Percentiles rank a stretch among this genome's conserved stretches.
Conservation (phyloP, 495 filamentous ascomycete species). For the Sabuloglossum arenarium region DNA sequence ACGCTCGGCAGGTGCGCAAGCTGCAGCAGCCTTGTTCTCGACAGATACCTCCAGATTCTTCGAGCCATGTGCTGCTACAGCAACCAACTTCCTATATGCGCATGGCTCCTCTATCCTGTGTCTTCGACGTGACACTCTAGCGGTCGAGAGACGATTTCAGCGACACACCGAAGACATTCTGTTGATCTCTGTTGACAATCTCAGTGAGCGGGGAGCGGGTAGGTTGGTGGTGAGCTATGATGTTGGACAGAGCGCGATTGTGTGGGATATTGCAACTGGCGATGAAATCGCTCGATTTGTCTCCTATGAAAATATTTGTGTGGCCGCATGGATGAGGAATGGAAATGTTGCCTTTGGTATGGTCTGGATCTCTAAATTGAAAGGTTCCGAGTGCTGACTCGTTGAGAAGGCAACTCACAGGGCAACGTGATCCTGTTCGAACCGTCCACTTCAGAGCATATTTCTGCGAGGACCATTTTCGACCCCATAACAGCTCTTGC, state of each 20-base stretch:
- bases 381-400: neutral
- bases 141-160: slow-evolving; percentile 72
- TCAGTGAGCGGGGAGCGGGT: slow-evolving; percentile 71
- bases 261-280: slow-evolving; percentile 91
- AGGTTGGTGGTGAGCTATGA: slow-evolving; percentile 86
- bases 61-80: slow-evolving; percentile 70
- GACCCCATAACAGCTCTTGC: slow-evolving; percentile 86
- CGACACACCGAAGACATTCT: slow-evolving; percentile 65
- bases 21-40: slow-evolving; percentile 24
- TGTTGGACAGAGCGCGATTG: slow-evolving; percentile 73
- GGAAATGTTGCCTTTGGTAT: slow-evolving; percentile 93
- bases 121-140: slow-evolving; percentile 77
- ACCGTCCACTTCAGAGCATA: slow-evolving; percentile 78
- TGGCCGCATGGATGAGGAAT: slow-evolving; percentile 91
- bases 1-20: slow-evolving; percentile 18
- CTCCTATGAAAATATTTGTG: slow-evolving; percentile 67
- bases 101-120: slow-evolving; percentile 61
- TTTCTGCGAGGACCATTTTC: slow-evolving; percentile 79
- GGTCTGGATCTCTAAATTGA: slow-evolving; percentile 9
- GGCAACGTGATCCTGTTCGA: slow-evolving; percentile 93
- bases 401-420: slow-evolving; percentile 50
- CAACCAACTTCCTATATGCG: slow-evolving; percentile 68
- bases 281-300: slow-evolving; percentile 76
- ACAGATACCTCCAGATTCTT: slow-evolving; percentile 34
- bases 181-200: slow-evolving; percentile 75